A percentile compares a stretch with the other conserved stretches of the same genome.
Conservation (phyloP, 805 yeast genomes). For the Kodamaea kaohsiungensis region DNA sequence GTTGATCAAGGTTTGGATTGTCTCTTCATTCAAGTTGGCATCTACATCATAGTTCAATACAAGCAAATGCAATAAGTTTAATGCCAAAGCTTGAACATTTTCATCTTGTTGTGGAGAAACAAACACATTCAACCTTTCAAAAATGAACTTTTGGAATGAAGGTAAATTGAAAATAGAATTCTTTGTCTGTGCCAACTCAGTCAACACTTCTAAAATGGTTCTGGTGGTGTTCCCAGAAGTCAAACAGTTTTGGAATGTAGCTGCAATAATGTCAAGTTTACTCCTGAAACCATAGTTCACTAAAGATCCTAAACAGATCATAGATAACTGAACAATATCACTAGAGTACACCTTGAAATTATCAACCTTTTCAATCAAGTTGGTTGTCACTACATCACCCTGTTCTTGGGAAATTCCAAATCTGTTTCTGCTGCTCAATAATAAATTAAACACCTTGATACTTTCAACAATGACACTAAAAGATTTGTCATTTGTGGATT, state of each 20-base stretch:
- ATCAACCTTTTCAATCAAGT: constrained; percentile 16
- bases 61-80: constrained; percentile 2
- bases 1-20: neutral
- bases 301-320: constrained; percentile 21
- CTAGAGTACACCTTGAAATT: constrained; percentile 27
- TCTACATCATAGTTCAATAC: neutral
- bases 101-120: constrained; percentile 3
- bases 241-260: constrained; percentile 25
- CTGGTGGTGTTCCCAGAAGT: constrained; percentile 26
- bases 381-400: neutral
- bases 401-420: neutral
- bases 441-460: constrained; percentile 21
- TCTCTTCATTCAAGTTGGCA: neutral
- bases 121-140: constrained; percentile 2
- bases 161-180: neutral
- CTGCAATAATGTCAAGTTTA: constrained; percentile 5
- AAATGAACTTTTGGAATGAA: neutral
- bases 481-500: constrained; percentile 24
- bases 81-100: constrained; percentile 2
- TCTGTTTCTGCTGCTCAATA: constrained; percentile 15
- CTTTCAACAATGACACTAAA: constrained; percentile 30
- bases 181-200: constrained; percentile 5
- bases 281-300: constrained; percentile 16
- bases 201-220: constrained; percentile 27
- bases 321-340: constrained; percentile 29